A percentile compares a stretch with the other conserved stretches of the same genome.
phyloP scores from a whole-genome alignment of 78 protist species.

The Dictyostelium brefeldianum region DNA sequence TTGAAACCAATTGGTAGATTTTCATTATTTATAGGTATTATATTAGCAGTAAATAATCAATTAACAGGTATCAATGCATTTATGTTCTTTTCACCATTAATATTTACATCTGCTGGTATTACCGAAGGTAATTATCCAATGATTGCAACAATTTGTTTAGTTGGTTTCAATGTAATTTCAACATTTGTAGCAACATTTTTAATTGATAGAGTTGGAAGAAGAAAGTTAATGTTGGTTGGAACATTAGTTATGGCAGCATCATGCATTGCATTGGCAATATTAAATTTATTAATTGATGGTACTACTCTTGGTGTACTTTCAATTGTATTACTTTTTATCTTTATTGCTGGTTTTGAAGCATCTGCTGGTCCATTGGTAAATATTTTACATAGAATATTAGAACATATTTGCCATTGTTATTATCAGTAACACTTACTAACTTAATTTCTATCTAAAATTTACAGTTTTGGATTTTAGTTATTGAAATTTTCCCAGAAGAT shows the following conservation, averaged over 20 bases:
- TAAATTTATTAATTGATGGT: constrained; percentile 18
- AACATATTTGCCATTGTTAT: too few species aligned
- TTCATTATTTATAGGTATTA: constrained; percentile 54
- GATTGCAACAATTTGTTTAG: constrained; percentile 46
- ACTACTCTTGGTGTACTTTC: constrained; percentile 31
- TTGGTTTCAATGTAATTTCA: constrained; percentile 52
- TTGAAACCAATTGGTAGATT: constrained; percentile 55
- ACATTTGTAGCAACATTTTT: constrained; percentile 56
- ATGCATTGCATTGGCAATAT: constrained; percentile 13
- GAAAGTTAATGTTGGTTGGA: constrained; percentile 41
- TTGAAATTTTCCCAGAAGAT: constrained; percentile 74
- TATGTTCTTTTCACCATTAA: constrained; percentile 47
- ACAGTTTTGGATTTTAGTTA: constrained; percentile 60
- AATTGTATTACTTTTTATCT: constrained; percentile 23
- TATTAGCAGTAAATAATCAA: constrained; percentile 66
- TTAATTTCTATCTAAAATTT: background rate
- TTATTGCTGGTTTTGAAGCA: constrained; percentile 58
- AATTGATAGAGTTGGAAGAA: constrained; percentile 68
- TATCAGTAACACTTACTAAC: too few species aligned
- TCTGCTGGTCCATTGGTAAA: constrained; percentile 55
- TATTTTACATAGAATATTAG: background rate
- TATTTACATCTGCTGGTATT: constrained; percentile 46
- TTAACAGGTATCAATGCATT: constrained; percentile 75
- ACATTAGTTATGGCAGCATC: constrained; percentile 18
- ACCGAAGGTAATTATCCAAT: constrained; percentile 16